Conservation (phyloP, 148 eudicot species). For the Cornus controversa region DNA sequence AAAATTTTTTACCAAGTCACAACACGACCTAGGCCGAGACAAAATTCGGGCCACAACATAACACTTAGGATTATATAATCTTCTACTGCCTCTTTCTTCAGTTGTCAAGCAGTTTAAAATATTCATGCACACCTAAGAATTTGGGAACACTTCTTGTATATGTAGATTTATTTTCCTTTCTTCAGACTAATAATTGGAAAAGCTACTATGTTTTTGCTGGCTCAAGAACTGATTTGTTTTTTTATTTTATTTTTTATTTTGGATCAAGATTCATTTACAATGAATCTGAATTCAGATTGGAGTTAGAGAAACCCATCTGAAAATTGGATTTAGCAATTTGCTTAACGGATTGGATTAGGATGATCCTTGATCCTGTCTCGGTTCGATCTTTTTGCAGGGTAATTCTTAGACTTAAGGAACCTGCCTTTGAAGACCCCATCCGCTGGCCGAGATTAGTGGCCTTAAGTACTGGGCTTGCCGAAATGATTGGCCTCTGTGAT, state of each 20-base stretch:
- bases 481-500: neutral
- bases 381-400: too few species aligned
- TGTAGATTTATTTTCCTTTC: neutral
- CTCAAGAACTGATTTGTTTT: neutral
- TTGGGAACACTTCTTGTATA: neutral
- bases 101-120: neutral
- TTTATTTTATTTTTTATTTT: too few species aligned
- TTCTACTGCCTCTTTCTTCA: neutral
- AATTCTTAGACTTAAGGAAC: too few species aligned
- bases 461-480: neutral
- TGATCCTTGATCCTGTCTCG: too few species aligned
- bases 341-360: too few species aligned
- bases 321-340: too few species aligned
- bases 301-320: too few species aligned
- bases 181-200: neutral
- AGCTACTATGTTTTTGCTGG: neutral
- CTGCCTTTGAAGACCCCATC: too few species aligned
- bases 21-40: too few species aligned
- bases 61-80: neutral
- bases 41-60: too few species aligned
- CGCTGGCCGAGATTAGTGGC: neutral
- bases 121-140: neutral
- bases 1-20: too few species aligned
- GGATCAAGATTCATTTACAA: neutral
- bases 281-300: too few species aligned